A percentile compares a stretch with the other conserved stretches of the same genome.
These are phyloP conservation scores for Solanum pinnatisectum DNA, from an alignment of 257 asterid genomes.

Conservation along the genomic window DNA sequence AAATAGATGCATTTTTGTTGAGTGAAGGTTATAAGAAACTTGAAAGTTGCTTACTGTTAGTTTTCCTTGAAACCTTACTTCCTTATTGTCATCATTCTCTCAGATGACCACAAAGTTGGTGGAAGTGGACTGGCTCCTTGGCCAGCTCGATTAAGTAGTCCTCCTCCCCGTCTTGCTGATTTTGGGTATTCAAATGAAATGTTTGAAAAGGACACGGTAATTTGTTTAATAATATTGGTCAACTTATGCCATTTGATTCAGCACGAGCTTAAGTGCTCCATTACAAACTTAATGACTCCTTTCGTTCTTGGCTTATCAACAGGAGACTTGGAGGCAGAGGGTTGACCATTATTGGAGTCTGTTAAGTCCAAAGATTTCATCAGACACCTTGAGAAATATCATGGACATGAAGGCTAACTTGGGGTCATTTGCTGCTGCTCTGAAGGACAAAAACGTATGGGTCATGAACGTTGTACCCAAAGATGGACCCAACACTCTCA, in stretches of 20 bases:
- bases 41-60: neutral
- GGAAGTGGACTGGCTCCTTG: slow-evolving; percentile 95
- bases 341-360: slow-evolving; percentile 72
- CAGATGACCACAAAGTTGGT: slow-evolving; percentile 74
- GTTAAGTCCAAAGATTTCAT: slow-evolving; percentile 58
- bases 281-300: neutral
- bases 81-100: slow-evolving; percentile 3
- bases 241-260: neutral
- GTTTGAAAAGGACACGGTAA: slow-evolving; percentile 90
- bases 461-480: slow-evolving; percentile 93
- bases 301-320: slow-evolving; percentile 6
- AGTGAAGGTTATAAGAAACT: neutral
- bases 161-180: slow-evolving; percentile 96
- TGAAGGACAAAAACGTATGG: slow-evolving; percentile 88
- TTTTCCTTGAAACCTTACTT: neutral
- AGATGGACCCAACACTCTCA: slow-evolving; percentile 90
- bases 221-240: neutral
- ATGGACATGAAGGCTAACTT: slow-evolving; percentile 97
- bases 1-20: neutral
- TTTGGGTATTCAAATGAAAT: slow-evolving; percentile 78
- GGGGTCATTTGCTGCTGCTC: slow-evolving; percentile 93
- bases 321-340: slow-evolving; percentile 77
- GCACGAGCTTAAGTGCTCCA: slow-evolving; percentile 1
- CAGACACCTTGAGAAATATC: slow-evolving; percentile 67
- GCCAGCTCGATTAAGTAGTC: slow-evolving; percentile 79